Evolutionary conservation across 2,329 filamentous ascomycete genomes (phyloP).

Genomic region (Hypoxylon sp.): DNA sequence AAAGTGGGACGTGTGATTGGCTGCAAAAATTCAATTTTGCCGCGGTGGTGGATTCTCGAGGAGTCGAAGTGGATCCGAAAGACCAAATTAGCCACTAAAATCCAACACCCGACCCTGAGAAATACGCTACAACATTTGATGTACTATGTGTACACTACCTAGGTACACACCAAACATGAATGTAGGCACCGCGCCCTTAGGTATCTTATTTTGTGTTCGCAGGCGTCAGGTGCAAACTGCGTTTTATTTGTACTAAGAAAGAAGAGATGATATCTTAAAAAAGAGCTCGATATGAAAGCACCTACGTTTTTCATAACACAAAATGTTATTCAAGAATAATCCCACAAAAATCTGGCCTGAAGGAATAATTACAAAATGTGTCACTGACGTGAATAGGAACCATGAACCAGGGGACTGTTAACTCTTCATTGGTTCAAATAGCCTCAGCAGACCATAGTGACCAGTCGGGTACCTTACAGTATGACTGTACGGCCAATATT

Average conservation of each 20-base stretch:
- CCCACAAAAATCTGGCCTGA: neutral
- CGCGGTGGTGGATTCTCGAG: slow-evolving; percentile 35
- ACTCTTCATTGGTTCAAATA: slow-evolving; percentile 4
- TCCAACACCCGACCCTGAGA: slow-evolving; percentile 17
- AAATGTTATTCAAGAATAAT: neutral
- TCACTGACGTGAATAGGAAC: slow-evolving; percentile 4
- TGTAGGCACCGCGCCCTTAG: neutral
- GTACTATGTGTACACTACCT: too few relatives aligned
- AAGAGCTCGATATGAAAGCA: too few relatives aligned
- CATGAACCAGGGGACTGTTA: slow-evolving; percentile 3
- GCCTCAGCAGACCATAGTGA: slow-evolving; percentile 22
- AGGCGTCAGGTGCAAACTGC: neutral
- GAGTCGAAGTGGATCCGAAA: slow-evolving; percentile 20
- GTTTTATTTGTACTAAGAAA: neutral
- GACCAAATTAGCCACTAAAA: slow-evolving; percentile 40
- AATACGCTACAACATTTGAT: slow-evolving; percentile 7
- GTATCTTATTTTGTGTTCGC: neutral
- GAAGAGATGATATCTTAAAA: neutral
- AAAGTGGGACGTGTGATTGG: slow-evolving; percentile 28
- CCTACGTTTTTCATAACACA: neutral
- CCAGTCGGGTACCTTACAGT: slow-evolving; percentile 5
- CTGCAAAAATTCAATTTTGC: slow-evolving; percentile 35
- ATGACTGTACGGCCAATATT: slow-evolving; percentile 1
- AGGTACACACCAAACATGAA: too few relatives aligned
- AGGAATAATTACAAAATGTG: neutral